Percentiles rank a stretch among this genome's conserved stretches.
Evolutionary conservation across 2,329 filamentous ascomycete genomes (phyloP).

Genomic region (Leptographium flavum): DNA sequence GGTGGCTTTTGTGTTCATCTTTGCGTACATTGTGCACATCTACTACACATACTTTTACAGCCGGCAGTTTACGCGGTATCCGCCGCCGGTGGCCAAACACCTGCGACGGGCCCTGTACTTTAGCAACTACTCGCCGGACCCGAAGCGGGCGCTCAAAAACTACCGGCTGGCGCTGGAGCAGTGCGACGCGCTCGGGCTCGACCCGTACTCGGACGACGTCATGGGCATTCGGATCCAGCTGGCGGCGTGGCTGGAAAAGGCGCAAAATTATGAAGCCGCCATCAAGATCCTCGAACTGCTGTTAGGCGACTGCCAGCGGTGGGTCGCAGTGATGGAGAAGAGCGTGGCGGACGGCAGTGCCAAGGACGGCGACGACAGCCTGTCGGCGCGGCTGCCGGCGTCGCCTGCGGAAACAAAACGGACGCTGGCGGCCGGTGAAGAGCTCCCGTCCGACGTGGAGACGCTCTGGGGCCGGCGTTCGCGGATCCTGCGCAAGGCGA

Average conservation of each 20-base stretch:
- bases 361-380: not conserved
- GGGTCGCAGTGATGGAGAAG: conserved; percentile 41
- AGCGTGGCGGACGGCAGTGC: conserved; percentile 31
- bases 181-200: conserved; percentile 60
- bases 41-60: conserved; percentile 44
- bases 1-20: conserved; percentile 17
- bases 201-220: conserved; percentile 83
- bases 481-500: conserved; percentile 55
- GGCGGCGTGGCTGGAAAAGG: conserved; percentile 64
- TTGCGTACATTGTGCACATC: conserved; percentile 24
- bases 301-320: conserved; percentile 50
- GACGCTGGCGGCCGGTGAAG: not conserved
- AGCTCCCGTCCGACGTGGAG: conserved; percentile 19
- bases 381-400: conserved; percentile 3
- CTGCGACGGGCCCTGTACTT: conserved; percentile 79
- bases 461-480: conserved; percentile 44
- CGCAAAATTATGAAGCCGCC: conserved; percentile 53
- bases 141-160: conserved; percentile 64
- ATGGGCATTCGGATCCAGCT: conserved; percentile 79
- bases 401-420: not conserved
- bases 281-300: conserved; percentile 69
- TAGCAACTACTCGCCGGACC: conserved; percentile 61
- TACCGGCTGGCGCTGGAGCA: conserved; percentile 68
- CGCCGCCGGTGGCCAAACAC: conserved; percentile 58
- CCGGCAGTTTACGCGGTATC: conserved; percentile 41